Evolutionary conservation across 768 basidiomycete genomes (phyloP).

Genomic region (Termitomyces sp.): DNA sequence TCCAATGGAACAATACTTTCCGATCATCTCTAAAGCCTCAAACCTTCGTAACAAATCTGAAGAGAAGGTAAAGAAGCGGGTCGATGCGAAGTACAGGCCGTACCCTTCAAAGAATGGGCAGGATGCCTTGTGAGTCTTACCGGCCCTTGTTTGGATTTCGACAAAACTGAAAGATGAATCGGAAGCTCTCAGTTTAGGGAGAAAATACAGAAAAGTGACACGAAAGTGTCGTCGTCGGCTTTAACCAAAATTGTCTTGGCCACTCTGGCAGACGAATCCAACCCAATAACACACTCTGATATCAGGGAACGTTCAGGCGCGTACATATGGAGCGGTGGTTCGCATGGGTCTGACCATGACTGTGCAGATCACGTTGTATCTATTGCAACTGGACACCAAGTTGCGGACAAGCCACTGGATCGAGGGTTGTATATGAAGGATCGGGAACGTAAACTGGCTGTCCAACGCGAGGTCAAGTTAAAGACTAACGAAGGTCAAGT

Average conservation of each 20-base stretch:
- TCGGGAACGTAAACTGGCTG: conserved; percentile 41
- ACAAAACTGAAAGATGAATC: conserved; percentile 4
- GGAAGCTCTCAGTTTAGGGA: conserved; percentile 7
- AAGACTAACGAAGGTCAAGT: conserved; percentile 22
- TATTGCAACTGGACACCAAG: conserved; percentile 65
- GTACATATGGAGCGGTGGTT: conserved; percentile 9
- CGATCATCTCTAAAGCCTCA: conserved; percentile 16
- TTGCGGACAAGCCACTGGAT: conserved; percentile 40
- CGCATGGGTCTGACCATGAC: neutral
- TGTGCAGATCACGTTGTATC: conserved; percentile 53
- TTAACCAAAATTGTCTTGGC: conserved; percentile 57
- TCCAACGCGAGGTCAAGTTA: conserved; percentile 21
- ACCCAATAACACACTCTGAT: conserved; percentile 78
- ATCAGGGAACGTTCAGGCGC: conserved; percentile 56
- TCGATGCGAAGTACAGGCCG: conserved; percentile 13
- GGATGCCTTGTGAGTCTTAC: conserved; percentile 9
- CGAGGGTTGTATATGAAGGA: conserved; percentile 34
- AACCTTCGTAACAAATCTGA: conserved; percentile 2
- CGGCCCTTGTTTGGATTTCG: neutral
- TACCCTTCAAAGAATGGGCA: conserved; percentile 9
- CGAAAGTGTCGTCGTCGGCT: conserved; percentile 31
- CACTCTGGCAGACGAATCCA: conserved; percentile 57
- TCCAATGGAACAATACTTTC: conserved; percentile 21
- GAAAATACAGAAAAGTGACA: conserved; percentile 11
- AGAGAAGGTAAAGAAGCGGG: conserved; percentile 13